These are phyloP conservation scores for Globisporangium paddicum DNA, from an alignment of 352 stramenopile species.

Conservation along the genomic window DNA sequence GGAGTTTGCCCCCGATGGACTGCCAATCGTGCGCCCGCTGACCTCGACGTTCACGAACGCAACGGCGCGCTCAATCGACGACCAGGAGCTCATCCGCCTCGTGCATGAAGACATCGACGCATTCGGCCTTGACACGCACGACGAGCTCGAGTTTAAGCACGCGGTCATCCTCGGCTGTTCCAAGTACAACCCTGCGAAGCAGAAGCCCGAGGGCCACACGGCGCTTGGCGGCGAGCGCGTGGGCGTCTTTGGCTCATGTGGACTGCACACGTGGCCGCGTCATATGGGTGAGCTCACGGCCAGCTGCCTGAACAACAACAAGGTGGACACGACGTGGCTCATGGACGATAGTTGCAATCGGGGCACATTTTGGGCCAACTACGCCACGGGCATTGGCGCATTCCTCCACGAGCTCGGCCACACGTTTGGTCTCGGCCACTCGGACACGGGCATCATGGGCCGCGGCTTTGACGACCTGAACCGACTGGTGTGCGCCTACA, in stretches of 20 bases:
- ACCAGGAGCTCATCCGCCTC: slow-evolving; percentile 52
- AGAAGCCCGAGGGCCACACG: slow-evolving; percentile 49
- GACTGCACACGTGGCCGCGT: slow-evolving; percentile 56
- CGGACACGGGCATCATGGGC: slow-evolving; percentile 56
- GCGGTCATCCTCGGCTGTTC: slow-evolving; percentile 70
- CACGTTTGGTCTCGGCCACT: slow-evolving; percentile 54
- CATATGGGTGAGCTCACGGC: slow-evolving; percentile 41
- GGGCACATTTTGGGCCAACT: slow-evolving; percentile 60
- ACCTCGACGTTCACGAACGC: slow-evolving; percentile 53
- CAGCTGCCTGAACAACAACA: slow-evolving; percentile 52
- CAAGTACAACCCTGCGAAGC: slow-evolving; percentile 43
- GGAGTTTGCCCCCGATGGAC: slow-evolving; percentile 38
- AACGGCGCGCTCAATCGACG: slow-evolving; percentile 35
- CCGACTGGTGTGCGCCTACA: slow-evolving; percentile 40
- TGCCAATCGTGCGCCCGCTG: slow-evolving; percentile 47
- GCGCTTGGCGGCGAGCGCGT: slow-evolving; percentile 52
- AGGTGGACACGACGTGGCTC: slow-evolving; percentile 36
- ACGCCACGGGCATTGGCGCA: slow-evolving; percentile 53
- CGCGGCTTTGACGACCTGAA: slow-evolving; percentile 78
- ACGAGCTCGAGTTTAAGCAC: slow-evolving; percentile 46
- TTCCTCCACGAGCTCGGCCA: slow-evolving; percentile 66
- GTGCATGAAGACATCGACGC: slow-evolving; percentile 51
- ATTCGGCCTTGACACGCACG: slow-evolving; percentile 24
- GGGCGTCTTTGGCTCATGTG: slow-evolving; percentile 63
- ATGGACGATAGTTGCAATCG: slow-evolving; percentile 64